Evolutionary conservation across 768 basidiomycete species (phyloP).

Genomic region (Boletus speciosus): DNA sequence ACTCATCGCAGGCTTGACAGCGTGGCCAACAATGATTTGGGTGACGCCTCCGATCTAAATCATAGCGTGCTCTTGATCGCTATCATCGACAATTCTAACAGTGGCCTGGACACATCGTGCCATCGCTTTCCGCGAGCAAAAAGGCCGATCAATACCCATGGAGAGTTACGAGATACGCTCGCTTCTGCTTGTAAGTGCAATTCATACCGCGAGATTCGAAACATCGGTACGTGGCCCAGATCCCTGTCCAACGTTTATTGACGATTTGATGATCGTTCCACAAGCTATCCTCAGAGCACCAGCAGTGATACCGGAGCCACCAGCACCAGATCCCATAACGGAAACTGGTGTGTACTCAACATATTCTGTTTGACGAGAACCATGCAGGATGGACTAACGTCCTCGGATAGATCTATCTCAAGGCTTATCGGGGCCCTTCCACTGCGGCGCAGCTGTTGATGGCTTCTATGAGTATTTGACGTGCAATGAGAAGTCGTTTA

Average conservation of each 20-base stretch:
- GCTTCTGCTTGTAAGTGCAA: background rate
- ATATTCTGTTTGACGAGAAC: background rate
- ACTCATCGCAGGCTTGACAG: too few species aligned
- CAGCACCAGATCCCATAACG: background rate
- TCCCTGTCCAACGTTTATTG: background rate
- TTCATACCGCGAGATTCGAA: background rate
- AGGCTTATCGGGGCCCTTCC: background rate
- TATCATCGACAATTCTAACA: background rate
- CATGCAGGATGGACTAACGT: background rate
- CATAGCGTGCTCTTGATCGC: too few species aligned
- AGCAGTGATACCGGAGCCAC: background rate
- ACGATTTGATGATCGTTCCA: background rate
- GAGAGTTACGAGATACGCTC: background rate
- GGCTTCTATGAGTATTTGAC: slow-evolving; percentile 10
- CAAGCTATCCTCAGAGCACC: background rate
- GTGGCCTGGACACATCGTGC: background rate
- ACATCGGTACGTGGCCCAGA: background rate
- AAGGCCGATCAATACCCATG: background rate
- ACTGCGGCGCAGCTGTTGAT: background rate
- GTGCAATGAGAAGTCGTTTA: background rate
- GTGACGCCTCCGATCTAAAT: too few species aligned
- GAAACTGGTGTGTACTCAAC: background rate
- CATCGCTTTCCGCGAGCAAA: background rate
- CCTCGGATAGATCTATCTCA: background rate
- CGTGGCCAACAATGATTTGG: too few species aligned